Conservation (phyloP, 768 basidiomycete species). For the Paxillus rubicundulus region DNA sequence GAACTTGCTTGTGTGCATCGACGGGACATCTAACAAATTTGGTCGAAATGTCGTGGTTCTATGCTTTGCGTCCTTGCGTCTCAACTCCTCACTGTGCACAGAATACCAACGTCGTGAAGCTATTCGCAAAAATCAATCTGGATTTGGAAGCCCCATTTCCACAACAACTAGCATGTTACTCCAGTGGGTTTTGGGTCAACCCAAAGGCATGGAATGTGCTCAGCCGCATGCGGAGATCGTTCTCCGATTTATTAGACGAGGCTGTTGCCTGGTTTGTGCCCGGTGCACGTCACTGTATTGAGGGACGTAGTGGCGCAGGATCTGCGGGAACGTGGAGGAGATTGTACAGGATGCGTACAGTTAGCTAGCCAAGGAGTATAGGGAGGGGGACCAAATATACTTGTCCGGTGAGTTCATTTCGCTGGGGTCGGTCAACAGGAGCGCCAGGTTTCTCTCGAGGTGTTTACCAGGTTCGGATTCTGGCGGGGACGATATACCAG, state of each 20-base stretch:
- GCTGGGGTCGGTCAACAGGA: not conserved
- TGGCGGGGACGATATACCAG: slow-evolving; percentile 39
- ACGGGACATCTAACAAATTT: slow-evolving; percentile 20
- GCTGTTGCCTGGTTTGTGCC: slow-evolving; percentile 35
- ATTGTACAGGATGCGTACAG: slow-evolving; percentile 31
- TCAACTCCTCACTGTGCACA: slow-evolving; percentile 4
- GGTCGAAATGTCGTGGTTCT: slow-evolving; percentile 13
- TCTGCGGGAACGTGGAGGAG: slow-evolving; percentile 32
- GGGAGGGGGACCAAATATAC: slow-evolving; percentile 28
- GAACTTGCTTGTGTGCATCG: slow-evolving; percentile 18
- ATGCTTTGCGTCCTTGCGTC: not conserved
- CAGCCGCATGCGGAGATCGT: slow-evolving; percentile 8
- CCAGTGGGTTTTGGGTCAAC: slow-evolving; percentile 37
- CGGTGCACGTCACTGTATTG: not conserved
- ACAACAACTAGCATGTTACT: slow-evolving; percentile 33
- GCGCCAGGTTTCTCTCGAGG: slow-evolving; percentile 39
- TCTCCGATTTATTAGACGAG: slow-evolving; percentile 28
- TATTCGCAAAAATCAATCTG: slow-evolving; percentile 26
- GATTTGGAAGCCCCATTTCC: slow-evolving; percentile 12
- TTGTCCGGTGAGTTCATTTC: slow-evolving; percentile 23
- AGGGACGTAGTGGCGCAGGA: not conserved
- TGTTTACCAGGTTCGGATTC: slow-evolving; percentile 36
- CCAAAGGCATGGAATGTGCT: slow-evolving; percentile 25
- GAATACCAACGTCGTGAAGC: slow-evolving; percentile 37
- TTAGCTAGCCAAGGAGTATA: slow-evolving; percentile 29